Evolutionary conservation across 2,329 filamentous ascomycete species (phyloP).

Genomic region (Drechslerella coelobrocha): DNA sequence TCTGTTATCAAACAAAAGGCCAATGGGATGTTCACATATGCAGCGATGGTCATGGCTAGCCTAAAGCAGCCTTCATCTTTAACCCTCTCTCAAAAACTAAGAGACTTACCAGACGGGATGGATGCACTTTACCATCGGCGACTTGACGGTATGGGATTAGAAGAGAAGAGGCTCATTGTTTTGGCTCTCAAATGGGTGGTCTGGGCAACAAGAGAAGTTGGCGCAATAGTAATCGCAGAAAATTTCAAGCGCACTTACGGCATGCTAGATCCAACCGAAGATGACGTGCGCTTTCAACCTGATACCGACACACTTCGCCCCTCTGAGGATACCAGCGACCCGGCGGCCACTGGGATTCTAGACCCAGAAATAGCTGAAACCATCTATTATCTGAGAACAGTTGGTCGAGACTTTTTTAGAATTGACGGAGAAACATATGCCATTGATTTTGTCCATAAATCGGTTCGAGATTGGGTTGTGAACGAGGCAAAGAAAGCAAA

Average conservation of each 20-base stretch:
- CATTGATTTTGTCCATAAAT: conserved; percentile 46
- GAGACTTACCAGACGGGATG: conserved; percentile 41
- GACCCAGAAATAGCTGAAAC: conserved; percentile 46
- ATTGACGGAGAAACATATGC: conserved; percentile 23
- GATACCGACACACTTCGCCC: not conserved
- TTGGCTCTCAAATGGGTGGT: conserved; percentile 28
- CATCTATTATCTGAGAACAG: conserved; percentile 34
- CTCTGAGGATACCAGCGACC: not conserved
- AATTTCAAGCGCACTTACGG: conserved; percentile 33
- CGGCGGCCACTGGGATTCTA: conserved; percentile 5
- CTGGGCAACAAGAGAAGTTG: conserved; percentile 26
- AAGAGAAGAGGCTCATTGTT: conserved; percentile 34
- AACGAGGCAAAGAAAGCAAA: conserved; percentile 38
- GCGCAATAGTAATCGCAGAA: conserved; percentile 32
- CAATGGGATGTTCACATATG: conserved; percentile 48
- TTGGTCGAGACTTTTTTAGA: conserved; percentile 40
- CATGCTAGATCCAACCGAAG: not conserved
- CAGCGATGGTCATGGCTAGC: conserved; percentile 41
- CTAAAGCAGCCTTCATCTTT: conserved; percentile 39
- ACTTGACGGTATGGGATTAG: conserved; percentile 28
- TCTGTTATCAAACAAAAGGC: conserved; percentile 37
- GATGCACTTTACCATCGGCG: conserved; percentile 33
- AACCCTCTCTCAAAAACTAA: conserved; percentile 30
- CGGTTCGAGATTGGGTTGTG: conserved; percentile 40
- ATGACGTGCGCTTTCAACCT: not conserved